phyloP scores from a whole-genome alignment of 257 asterid genomes.

The Solanum appendiculatum region DNA sequence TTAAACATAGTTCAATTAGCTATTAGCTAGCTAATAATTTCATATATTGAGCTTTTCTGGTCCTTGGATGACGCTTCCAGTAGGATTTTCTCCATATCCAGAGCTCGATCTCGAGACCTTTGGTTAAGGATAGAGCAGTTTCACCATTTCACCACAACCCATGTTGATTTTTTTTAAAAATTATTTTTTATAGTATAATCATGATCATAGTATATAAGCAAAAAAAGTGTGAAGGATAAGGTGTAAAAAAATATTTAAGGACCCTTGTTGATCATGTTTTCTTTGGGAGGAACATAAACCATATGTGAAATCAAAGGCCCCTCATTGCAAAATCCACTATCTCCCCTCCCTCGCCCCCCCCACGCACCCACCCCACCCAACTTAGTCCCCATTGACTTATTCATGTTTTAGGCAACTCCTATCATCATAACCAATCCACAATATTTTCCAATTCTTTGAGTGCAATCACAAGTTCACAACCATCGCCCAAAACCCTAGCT shows the following conservation, averaged over 20 bases:
- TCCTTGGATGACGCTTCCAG: not conserved
- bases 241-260: not conserved
- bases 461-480: constrained; percentile 5
- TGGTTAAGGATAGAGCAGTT: no score
- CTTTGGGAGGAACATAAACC: constrained; percentile 24
- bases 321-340: constrained; percentile 5
- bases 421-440: constrained; percentile 16
- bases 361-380: no score
- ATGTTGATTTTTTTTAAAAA: no score
- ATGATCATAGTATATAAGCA: not conserved
- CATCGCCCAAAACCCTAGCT: constrained; percentile 1
- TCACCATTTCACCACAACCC: no score
- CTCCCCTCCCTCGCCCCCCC: not conserved
- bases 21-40: not conserved
- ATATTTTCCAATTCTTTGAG: not conserved
- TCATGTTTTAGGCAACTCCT: constrained; percentile 18
- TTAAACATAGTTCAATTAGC: not conserved
- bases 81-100: no score
- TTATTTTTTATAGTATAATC: not conserved
- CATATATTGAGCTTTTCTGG: not conserved
- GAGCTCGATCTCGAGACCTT: fast-evolving
- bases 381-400: constrained; percentile 17
- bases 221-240: not conserved
- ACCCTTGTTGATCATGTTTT: constrained; percentile 12
- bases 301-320: constrained; percentile 13